Evolutionary conservation across 192 early-diverging fungal species (phyloP), one percentile per base, ranked within the genome.

Genomic region (Linnemannia zychae): DNA sequence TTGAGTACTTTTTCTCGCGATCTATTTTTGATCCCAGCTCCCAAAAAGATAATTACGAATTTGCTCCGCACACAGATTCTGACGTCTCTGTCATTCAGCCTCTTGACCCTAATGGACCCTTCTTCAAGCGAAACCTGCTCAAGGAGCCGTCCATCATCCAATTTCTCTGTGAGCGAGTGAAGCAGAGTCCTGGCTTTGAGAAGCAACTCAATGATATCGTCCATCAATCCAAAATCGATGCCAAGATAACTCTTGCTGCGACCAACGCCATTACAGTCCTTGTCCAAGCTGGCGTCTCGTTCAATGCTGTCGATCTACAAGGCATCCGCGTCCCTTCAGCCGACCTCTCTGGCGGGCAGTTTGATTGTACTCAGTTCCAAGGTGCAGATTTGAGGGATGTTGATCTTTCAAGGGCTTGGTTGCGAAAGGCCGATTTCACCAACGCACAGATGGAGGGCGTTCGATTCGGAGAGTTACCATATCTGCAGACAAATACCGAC

Each of bases 111-210:
- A n/a, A n/a, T n/a, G n/a, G n/a, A n/a, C n/a, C n/a, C n/a, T n/a
- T n/a, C n/a, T n/a, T n/a, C n/a, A n/a, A n/a, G n/a, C n/a, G n/a
- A n/a, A n/a, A n/a, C n/a, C 46, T 47, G 49, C 46, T 72, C 71
- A 49, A 46, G 49, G 71, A 72, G 71, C 47, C 71, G 6, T 72
- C 71, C 6, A 72, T 72, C 48, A 72, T 72, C 71, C 71, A 72
- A 3, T 72, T 72, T 48, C 47, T 72, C 13, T 40, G 22, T 72
- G 71, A 72, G 22, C 71, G 71, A 24, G 48, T 28, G 20, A 40
- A 72, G n/a, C 47, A 33, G 48, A 72, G 28, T 17, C 7, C 46
- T 15, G 47, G 24, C 6, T 72, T 72, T 31, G 48, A 52, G 48
- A 31, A 50, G 9, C 71, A 72, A 31, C 71, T 72, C 47, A 12